Conservation (phyloP, 495 filamentous ascomycete species). For the Rhypophila decipiens region DNA sequence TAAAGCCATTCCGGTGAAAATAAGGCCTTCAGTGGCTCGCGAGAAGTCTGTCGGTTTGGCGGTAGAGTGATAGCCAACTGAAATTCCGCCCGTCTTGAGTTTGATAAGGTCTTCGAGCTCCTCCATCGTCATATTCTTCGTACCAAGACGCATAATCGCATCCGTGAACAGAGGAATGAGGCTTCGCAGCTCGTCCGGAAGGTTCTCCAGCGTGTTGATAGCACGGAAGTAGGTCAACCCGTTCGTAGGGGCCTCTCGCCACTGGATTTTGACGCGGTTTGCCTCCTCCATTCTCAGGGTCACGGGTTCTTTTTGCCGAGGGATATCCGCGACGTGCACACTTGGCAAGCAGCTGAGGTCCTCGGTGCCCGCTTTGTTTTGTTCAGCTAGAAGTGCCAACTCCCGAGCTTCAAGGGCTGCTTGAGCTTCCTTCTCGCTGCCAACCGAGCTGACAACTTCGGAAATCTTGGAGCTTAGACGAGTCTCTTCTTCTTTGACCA, state of each 20-base stretch:
- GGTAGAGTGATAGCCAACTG: conserved; percentile 68
- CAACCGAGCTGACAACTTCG: conserved; percentile 59
- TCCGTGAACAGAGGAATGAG: conserved; percentile 89
- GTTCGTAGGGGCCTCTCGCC: conserved; percentile 89
- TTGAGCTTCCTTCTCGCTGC: conserved; percentile 63
- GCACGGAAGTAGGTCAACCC: conserved; percentile 94
- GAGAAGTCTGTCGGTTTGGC: conserved; percentile 66
- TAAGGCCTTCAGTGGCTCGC: conserved; percentile 69
- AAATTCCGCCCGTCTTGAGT: conserved; percentile 90
- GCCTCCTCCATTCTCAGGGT: conserved; percentile 61
- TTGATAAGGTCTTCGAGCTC: conserved; percentile 93
- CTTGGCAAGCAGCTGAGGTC: conserved; percentile 85
- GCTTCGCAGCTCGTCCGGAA: conserved; percentile 79
- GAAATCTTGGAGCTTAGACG: conserved; percentile 65
- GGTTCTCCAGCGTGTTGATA: conserved; percentile 66
- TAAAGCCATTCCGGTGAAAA: conserved; percentile 75
- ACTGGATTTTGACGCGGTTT: conserved; percentile 67
- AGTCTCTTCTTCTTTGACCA: conserved; percentile 70
- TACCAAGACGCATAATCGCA: conserved; percentile 86
- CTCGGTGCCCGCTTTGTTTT: conserved; percentile 72
- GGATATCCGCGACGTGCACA: conserved; percentile 80
- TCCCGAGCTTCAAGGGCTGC: conserved; percentile 66
- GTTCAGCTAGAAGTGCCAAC: conserved; percentile 71
- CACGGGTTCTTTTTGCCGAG: conserved; percentile 65
- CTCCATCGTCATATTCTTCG: conserved; percentile 81